A percentile compares a stretch with the other conserved stretches of the same genome.
Evolutionary conservation across 371 early-diverging fungal genomes (phyloP).

Genomic region (Syncephalastrum contaminatum): DNA sequence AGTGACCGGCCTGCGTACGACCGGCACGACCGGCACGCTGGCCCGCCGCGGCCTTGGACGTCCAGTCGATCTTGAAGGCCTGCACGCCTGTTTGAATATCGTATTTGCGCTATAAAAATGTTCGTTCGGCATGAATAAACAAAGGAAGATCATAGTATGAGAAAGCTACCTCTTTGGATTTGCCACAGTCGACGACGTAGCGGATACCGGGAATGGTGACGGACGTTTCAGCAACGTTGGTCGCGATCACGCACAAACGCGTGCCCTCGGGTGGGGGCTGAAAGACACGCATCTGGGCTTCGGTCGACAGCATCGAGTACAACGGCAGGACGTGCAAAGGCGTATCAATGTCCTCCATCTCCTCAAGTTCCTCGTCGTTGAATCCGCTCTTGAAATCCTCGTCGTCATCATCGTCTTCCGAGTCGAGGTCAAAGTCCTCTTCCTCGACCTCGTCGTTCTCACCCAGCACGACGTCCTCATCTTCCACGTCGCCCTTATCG

Average conservation of each 20-base stretch:
- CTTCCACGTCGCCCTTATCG: slow-evolving; percentile 51
- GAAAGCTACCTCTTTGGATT: slow-evolving; percentile 75
- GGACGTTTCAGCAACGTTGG: slow-evolving; percentile 99
- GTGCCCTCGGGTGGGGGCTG: slow-evolving; percentile 84
- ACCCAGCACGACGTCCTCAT: slow-evolving; percentile 61
- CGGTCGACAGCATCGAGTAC: slow-evolving; percentile 89
- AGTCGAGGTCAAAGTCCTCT: slow-evolving; percentile 53
- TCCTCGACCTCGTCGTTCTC: slow-evolving; percentile 57
- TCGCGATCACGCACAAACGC: slow-evolving; percentile 95
- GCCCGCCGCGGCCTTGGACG: slow-evolving; percentile 93
- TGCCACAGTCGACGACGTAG: slow-evolving; percentile 98
- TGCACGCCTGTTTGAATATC: slow-evolving; percentile 83
- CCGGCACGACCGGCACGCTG: slow-evolving; percentile 98
- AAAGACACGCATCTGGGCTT: slow-evolving; percentile 89
- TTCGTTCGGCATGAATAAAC: not conserved
- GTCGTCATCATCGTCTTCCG: slow-evolving; percentile 28
- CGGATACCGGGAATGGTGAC: slow-evolving; percentile 96
- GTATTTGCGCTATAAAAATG: slow-evolving; percentile 56
- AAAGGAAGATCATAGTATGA: not conserved
- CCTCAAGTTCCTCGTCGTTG: slow-evolving; percentile 48
- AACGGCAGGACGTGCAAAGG: slow-evolving; percentile 89
- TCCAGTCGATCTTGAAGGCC: slow-evolving; percentile 88
- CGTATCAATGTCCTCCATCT: slow-evolving; percentile 33
- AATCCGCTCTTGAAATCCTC: slow-evolving; percentile 45
- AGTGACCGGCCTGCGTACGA: slow-evolving; percentile 95